Evolutionary conservation across 75 land plant genomes (phyloP).

Genomic region (Azolla pinnata): DNA sequence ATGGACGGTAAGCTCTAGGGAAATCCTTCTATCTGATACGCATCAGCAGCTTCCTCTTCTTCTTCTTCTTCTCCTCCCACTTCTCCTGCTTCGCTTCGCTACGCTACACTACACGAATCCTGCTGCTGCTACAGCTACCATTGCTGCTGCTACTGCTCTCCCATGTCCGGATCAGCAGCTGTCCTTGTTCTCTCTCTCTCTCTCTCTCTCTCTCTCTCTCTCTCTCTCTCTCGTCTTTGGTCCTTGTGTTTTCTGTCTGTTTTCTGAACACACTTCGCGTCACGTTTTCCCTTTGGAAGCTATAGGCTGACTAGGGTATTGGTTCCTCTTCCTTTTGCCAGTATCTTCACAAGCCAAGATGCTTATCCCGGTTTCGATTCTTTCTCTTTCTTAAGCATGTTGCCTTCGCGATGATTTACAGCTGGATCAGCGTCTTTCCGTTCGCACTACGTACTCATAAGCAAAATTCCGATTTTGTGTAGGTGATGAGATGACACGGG

Average conservation of each 20-base stretch:
- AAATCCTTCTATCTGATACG: neutral
- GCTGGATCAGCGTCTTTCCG: neutral
- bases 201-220: constrained; percentile 1
- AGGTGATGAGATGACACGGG: constrained; percentile 98
- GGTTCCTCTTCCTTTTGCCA: too few relatives aligned
- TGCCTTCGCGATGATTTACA: too few relatives aligned
- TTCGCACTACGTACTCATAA: neutral
- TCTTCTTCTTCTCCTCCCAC: neutral
- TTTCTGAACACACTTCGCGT: too few relatives aligned
- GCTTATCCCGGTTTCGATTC: neutral
- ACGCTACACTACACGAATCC: neutral
- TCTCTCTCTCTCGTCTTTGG: neutral
- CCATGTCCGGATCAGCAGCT: neutral
- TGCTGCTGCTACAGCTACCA: neutral
- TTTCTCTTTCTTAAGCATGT: too few relatives aligned
- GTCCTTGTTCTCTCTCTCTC: neutral
- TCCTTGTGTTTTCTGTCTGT: neutral
- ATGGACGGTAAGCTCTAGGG: constrained; percentile 66
- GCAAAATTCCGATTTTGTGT: constrained; percentile 4
- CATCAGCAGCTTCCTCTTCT: neutral
- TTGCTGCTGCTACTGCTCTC: neutral
- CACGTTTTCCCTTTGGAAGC: too few relatives aligned
- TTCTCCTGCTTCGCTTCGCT: neutral
- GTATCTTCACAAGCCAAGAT: too few relatives aligned
- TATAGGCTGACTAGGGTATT: too few relatives aligned